Conservation (phyloP, 1,139 yeast species). For the Blastobotrys raffinosifermentans region DNA sequence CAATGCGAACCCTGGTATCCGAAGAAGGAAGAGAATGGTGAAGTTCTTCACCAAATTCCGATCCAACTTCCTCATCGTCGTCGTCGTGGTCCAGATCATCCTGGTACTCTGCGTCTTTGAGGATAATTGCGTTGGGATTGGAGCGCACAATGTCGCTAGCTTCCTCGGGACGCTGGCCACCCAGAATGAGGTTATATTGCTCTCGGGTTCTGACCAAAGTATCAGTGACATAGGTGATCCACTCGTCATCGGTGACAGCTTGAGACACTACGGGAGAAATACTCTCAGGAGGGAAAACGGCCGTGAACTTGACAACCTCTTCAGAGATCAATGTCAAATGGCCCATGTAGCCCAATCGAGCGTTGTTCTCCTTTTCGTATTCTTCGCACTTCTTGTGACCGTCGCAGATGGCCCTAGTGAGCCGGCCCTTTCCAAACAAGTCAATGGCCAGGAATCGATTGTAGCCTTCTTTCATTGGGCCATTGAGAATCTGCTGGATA, state of each 20-base stretch:
- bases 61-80: slow-evolving; percentile 25
- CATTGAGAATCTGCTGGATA: slow-evolving; percentile 92
- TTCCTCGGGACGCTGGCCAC: slow-evolving; percentile 64
- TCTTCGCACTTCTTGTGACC: slow-evolving; percentile 76
- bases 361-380: slow-evolving; percentile 52
- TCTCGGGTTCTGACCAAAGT: slow-evolving; percentile 85
- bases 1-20: slow-evolving; percentile 27
- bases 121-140: slow-evolving; percentile 34
- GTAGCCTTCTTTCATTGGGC: slow-evolving; percentile 89
- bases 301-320: slow-evolving; percentile 92
- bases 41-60: slow-evolving; percentile 48
- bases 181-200: slow-evolving; percentile 90
- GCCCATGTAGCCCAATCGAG: slow-evolving; percentile 94
- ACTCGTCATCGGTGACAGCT: slow-evolving; percentile 50
- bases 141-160: slow-evolving; percentile 37
- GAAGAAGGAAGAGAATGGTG: slow-evolving; percentile 44
- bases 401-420: slow-evolving; percentile 70
- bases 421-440: slow-evolving; percentile 69
- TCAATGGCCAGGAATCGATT: slow-evolving; percentile 86
- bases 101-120: slow-evolving; percentile 35
- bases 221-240: slow-evolving; percentile 83
- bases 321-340: slow-evolving; percentile 93
- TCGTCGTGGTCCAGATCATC: slow-evolving; percentile 35
- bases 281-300: slow-evolving; percentile 58
- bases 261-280: slow-evolving; percentile 55